These are phyloP conservation scores for Penicillium manginii DNA, from an alignment of 495 filamentous ascomycete species.

Conservation along the genomic window DNA sequence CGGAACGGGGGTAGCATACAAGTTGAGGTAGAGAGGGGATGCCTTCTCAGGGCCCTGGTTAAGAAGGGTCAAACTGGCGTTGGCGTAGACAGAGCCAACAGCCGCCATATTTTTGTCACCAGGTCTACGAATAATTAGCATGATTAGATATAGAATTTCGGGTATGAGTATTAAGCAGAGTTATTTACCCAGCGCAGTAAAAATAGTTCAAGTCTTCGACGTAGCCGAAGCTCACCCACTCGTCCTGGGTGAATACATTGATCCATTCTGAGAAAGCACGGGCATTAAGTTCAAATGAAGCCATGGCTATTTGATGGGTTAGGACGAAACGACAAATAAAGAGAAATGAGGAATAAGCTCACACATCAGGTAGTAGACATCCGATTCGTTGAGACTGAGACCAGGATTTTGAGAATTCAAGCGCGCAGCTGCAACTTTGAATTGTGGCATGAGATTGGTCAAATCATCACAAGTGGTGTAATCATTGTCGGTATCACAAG, in stretches of 20 bases:
- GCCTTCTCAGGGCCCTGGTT: slow-evolving; percentile 44
- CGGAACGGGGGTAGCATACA: slow-evolving; percentile 36
- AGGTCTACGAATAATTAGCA: slow-evolving; percentile 30
- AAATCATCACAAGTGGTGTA: slow-evolving; percentile 11
- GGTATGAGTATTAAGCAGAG: background rate
- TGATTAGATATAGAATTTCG: background rate
- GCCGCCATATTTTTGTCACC: slow-evolving; percentile 51
- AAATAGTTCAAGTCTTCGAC: slow-evolving; percentile 56
- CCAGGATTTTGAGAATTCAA: slow-evolving; percentile 30
- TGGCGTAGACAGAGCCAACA: slow-evolving; percentile 59
- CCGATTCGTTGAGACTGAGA: slow-evolving; percentile 21
- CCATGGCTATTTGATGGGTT: slow-evolving; percentile 31
- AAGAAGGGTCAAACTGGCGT: slow-evolving; percentile 53
- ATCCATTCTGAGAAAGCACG: slow-evolving; percentile 54
- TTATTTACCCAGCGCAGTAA: slow-evolving; percentile 50
- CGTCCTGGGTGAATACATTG: slow-evolving; percentile 53
- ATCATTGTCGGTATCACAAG: slow-evolving; percentile 20
- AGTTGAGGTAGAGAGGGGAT: slow-evolving; percentile 55
- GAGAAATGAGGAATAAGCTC: background rate
- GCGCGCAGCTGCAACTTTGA: slow-evolving; percentile 27
- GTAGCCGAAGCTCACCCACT: slow-evolving; percentile 58
- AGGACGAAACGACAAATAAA: background rate
- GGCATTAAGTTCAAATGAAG: slow-evolving; percentile 58
- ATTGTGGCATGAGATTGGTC: slow-evolving; percentile 14
- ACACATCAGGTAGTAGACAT: slow-evolving; percentile 32